Evolutionary conservation across 192 early-diverging fungal genomes (phyloP), one percentile per base, ranked within the genome.

Genomic region (Umbelopsis vinacea): DNA sequence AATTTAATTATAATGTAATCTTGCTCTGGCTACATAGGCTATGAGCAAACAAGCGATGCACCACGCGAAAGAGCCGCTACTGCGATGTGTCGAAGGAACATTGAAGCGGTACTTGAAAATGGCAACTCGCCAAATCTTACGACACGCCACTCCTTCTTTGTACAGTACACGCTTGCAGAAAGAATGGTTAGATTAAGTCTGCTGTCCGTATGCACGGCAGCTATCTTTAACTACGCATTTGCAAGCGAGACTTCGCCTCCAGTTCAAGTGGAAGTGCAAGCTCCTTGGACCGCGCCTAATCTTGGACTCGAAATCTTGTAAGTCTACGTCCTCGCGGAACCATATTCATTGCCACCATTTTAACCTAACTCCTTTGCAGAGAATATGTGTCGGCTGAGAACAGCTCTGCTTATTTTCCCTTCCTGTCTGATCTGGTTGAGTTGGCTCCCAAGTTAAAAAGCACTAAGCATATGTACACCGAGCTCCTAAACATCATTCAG

Each of bases 231-330:
- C 14, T 63, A 4, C 11, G 33, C 17, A 29, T 17, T 29, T 19
- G 57, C 57, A 19, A 35, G 33, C 3, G 57, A 63, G 33, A 11
- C 33, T 8, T 70, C 88, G 2, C 86, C 89, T 4, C 83, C 87
- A 8, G 82, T 90, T 50, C 71, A 83, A 66, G 78, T 76, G 15
- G 74, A 74, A 35, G 71, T 90, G 10, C 71, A 79, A 38, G 77
- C 89, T 7, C 74, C 82, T 45, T 94, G 94, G 87, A 73, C 70
- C 2, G 88, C 92, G 0, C 89, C 94, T 9, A 87, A 91, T 26
- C 80, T 92, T 35, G 70, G 87, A 0, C 85, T 95, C 15, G 94
- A 96, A 80, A 87, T 93, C 33, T 73, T 92, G 87, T 93, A 93
- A 76, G 89, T 69, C 14, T 35, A 35, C 22, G 8, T 66, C 12